phyloP scores from a whole-genome alignment of 2,329 filamentous ascomycete species.

The Harringtonia lauricola region DNA sequence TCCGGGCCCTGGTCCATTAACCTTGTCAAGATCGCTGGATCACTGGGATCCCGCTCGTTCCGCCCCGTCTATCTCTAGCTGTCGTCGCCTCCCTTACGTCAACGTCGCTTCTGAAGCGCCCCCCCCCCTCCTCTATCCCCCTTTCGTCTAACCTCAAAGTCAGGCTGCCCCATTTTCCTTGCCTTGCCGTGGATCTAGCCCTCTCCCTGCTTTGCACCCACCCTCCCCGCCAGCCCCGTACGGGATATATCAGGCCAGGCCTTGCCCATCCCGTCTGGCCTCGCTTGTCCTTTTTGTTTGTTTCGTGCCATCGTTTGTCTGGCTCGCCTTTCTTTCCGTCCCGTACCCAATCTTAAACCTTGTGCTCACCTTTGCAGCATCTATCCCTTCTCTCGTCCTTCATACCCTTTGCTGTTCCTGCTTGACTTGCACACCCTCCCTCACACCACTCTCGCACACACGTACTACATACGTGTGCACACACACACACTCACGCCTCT shows the following conservation, averaged over 20 bases:
- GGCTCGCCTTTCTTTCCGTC: not conserved
- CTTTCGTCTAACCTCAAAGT: too few relatives aligned
- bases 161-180: too few relatives aligned
- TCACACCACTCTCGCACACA: too few relatives aligned
- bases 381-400: not conserved
- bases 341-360: not conserved
- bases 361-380: not conserved
- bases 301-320: not conserved
- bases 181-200: too few relatives aligned
- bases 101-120: not conserved
- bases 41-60: not conserved
- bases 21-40: too few relatives aligned
- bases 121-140: not conserved
- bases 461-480: too few relatives aligned
- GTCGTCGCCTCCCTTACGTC: not conserved
- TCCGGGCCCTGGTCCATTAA: not conserved
- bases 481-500: not conserved
- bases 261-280: not conserved
- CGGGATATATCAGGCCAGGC: not conserved
- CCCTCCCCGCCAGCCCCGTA: too few relatives aligned
- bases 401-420: not conserved
- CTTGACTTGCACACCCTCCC: not conserved
- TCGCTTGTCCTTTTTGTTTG: not conserved
- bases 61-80: not conserved
- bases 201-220: too few relatives aligned